Conservation (phyloP, 2,329 filamentous ascomycete genomes). For the Thelonectria olida region DNA sequence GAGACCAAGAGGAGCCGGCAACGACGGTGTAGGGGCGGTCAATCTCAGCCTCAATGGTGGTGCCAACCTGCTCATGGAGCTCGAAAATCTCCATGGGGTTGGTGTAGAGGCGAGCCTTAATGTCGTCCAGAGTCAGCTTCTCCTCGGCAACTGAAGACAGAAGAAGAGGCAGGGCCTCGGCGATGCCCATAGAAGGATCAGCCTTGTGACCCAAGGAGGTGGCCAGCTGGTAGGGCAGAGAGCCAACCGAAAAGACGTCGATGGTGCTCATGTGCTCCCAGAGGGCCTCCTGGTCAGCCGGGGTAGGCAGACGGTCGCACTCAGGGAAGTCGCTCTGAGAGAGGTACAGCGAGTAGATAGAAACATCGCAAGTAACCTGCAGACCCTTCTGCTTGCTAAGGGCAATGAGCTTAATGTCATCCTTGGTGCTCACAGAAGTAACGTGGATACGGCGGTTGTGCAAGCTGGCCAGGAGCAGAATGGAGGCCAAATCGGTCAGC, state of each 20-base stretch:
- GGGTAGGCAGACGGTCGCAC: slow-evolving; percentile 72
- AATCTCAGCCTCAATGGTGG: slow-evolving; percentile 78
- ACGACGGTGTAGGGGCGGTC: slow-evolving; percentile 74
- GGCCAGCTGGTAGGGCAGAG: slow-evolving; percentile 80
- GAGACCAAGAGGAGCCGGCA: slow-evolving; percentile 66
- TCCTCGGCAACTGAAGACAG: slow-evolving; percentile 81
- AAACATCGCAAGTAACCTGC: slow-evolving; percentile 83
- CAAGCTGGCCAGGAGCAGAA: slow-evolving; percentile 79
- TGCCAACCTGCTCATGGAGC: slow-evolving; percentile 80
- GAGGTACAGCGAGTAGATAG: slow-evolving; percentile 81
- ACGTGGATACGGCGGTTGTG: slow-evolving; percentile 83
- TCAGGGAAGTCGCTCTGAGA: slow-evolving; percentile 75
- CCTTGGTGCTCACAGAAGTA: slow-evolving; percentile 80
- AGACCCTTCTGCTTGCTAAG: slow-evolving; percentile 84
- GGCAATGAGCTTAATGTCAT: slow-evolving; percentile 80
- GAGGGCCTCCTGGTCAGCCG: slow-evolving; percentile 74
- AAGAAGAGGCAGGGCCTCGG: slow-evolving; percentile 77
- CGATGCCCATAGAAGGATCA: slow-evolving; percentile 72
- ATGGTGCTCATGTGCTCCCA: slow-evolving; percentile 79
- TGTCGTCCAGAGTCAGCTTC: slow-evolving; percentile 76
- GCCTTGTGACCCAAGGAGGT: slow-evolving; percentile 61
- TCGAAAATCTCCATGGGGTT: slow-evolving; percentile 86
- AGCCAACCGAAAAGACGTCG: slow-evolving; percentile 82
- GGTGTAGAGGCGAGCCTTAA: slow-evolving; percentile 76
- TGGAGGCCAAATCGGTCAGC: slow-evolving; percentile 82